Evolutionary conservation across 768 basidiomycete species (phyloP).

Genomic region (Lactarius evosmus): DNA sequence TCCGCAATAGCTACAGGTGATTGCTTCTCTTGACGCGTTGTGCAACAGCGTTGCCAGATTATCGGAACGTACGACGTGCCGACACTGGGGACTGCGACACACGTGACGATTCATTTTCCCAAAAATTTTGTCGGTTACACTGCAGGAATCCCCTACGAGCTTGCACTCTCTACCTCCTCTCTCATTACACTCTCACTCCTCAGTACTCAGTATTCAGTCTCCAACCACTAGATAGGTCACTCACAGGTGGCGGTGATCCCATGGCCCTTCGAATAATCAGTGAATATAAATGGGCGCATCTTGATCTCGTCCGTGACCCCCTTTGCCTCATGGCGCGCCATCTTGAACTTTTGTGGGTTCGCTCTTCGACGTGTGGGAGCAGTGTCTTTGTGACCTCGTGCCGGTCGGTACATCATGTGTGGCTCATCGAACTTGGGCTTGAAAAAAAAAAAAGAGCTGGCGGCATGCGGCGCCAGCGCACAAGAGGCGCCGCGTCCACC

Average conservation of each 20-base stretch:
- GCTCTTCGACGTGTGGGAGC: conserved; percentile 40
- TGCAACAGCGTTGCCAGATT: not conserved
- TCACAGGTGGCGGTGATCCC: conserved; percentile 89
- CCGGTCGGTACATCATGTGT: conserved; percentile 99
- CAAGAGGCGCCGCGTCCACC: no score
- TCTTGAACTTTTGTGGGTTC: conserved; percentile 57
- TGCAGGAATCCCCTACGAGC: conserved; percentile 30
- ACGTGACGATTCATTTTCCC: conserved; percentile 82
- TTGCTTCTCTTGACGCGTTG: no score
- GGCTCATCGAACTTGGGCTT: no score
- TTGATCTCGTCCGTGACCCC: conserved; percentile 78
- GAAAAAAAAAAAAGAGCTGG: no score
- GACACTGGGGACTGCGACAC: conserved; percentile 88
- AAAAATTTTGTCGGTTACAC: conserved; percentile 35
- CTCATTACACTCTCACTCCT: conserved; percentile 40
- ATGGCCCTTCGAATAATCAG: conserved; percentile 60
- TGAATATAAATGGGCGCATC: conserved; percentile 55
- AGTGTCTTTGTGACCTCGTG: conserved; percentile 85
- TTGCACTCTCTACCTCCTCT: conserved; percentile 34
- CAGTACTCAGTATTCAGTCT: no score
- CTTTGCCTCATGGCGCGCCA: conserved; percentile 73
- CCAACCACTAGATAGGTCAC: conserved; percentile 67
- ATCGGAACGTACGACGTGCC: conserved; percentile 48
- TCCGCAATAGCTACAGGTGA: conserved; percentile 76
- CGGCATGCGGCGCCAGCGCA: no score